Conservation (phyloP, 108 stramenopile genomes). For the Discostella stelligeroides region DNA sequence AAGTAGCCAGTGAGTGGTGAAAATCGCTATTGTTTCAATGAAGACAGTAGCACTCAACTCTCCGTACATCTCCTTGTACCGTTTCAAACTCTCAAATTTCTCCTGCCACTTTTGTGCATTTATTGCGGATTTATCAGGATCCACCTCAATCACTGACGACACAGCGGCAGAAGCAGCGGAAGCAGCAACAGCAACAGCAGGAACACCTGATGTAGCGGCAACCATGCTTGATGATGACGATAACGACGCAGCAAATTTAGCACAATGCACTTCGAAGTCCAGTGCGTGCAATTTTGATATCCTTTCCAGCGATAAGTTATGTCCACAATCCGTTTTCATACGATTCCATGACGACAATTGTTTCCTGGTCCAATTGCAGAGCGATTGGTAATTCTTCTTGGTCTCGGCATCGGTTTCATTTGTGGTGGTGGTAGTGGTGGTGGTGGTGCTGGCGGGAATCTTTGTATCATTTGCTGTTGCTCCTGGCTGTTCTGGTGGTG, state of each 20-base stretch:
- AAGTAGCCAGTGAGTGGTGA: not conserved
- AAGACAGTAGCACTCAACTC: slow-evolving; percentile 6
- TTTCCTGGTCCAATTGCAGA: slow-evolving; percentile 10
- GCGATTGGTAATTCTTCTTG: not conserved
- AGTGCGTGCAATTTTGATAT: slow-evolving; percentile 4
- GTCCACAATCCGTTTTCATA: slow-evolving; percentile 13
- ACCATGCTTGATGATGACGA: too few species aligned
- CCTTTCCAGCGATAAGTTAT: slow-evolving; percentile 15
- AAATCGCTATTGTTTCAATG: not conserved
- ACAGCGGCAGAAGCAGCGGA: not conserved
- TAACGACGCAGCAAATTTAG: too few species aligned
- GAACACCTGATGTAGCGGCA: too few species aligned
- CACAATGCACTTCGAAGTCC: not conserved
- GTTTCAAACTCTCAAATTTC: slow-evolving; percentile 10
- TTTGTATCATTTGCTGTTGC: too few species aligned
- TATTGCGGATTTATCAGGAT: not conserved
- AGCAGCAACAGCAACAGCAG: too few species aligned
- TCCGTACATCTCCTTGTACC: slow-evolving; percentile 4
- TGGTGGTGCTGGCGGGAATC: not conserved
- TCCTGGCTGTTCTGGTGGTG: too few species aligned
- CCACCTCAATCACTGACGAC: not conserved
- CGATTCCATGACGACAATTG: slow-evolving; percentile 8
- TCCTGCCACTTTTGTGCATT: slow-evolving; percentile 12
- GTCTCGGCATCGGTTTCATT: not conserved
- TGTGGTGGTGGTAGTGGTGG: not conserved